Base-by-base conservation (phyloP, 1,139 yeast genomes). In the Hemisphaericaspora xylofermentans region DNA sequence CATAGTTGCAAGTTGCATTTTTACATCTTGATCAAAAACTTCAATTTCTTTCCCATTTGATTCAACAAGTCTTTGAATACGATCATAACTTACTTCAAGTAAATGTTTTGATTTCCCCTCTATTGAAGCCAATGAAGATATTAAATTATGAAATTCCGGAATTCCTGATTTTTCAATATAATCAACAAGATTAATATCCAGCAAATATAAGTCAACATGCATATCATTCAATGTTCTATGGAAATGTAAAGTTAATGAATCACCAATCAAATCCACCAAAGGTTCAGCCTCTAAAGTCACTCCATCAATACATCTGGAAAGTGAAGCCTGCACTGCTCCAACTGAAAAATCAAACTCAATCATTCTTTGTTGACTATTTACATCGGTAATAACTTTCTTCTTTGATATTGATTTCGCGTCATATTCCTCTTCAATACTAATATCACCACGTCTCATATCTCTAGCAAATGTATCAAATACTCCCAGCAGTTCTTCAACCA, bases 1-100 rank as follows among this genome's bases (percentile, higher is more conserved):
- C 43, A 94, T 76, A 8, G 95, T 88, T 0, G 96, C 91, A 59
- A 94, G 73, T 41, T 82, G 76, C 39, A 93, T 66, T n/a, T 77
- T 72, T 6, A 91, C 77, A 48, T 78, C 80, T 58, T 88, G 96
- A 52, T 91, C 97, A 57, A 71, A 84, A 0, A 86, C 81, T 51
- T 84, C 91, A 39, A 86, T 84, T 12, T 64, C 78, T 36, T 70
- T 72, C 24, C 70, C 70, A 36, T 79, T 68, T 48, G 76, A 74
- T 28, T 73, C 70, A n/a, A 85, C 88, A 44, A 83, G 55, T 60
- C 95, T 68, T 55, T 77, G 81, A 1, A 66, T 65, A 50, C 89
- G 68, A 7, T 66, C 60, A 55, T 86, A 88, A 19, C 75, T 71
- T 31, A 91, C 69, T 32, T 73, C 75, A 54, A 91, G 82, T 36